Base-by-base conservation (phyloP, 345 rosid genomes). In the Salix exigua region DNA sequence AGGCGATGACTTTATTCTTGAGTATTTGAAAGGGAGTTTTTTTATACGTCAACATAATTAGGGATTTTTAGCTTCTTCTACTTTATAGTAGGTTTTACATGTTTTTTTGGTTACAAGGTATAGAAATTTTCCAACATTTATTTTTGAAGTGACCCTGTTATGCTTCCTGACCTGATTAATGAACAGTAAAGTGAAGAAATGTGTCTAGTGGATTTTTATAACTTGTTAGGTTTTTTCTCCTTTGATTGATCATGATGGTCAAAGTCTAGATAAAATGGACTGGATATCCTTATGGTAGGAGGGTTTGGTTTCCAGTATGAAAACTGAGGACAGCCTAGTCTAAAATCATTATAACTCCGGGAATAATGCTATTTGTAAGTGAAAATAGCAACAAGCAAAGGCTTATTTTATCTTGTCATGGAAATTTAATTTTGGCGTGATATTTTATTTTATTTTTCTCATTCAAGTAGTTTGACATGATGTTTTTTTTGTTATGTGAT, bases 381-480 rank as follows among this genome's bases (percentile, higher is more conserved):
- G 8, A 10, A 17, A 18, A 8, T 10, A 46, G 33, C 23, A 17
- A 61, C 26, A 50, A 13, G 62, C 23, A 51, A 13, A 48, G 55
- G 46, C 35, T 28, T 18, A 23, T 70, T 37, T 26, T 73, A 61
- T 40, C 53, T 61, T 7, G 40, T 66, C 50, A 8, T 23, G 42
- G 68, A 65, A n/a, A 70, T 51, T n/a, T 42, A 68, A 68, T 71
- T 61, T 67, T 28, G 13, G 8, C 38, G 7, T 26, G 35, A n/a
- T 23, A 53, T 78, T 69, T 28, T 31, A 31, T 31, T 55, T 19
- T 63, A 44, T 35, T 31, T 23, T 33, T 8, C 37, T 38, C n/a
- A 35, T 31, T 23, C 66, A 13, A 35, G 18, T 71, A 65, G 46
- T 75, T 42, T 35, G 53, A 50, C 53, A 68, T 71, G 58, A 76